Evolutionary conservation across 2,329 filamentous ascomycete genomes (phyloP), one percentile per base, ranked within the genome.

Genomic region (Magnaporthiopsis incrustans): DNA sequence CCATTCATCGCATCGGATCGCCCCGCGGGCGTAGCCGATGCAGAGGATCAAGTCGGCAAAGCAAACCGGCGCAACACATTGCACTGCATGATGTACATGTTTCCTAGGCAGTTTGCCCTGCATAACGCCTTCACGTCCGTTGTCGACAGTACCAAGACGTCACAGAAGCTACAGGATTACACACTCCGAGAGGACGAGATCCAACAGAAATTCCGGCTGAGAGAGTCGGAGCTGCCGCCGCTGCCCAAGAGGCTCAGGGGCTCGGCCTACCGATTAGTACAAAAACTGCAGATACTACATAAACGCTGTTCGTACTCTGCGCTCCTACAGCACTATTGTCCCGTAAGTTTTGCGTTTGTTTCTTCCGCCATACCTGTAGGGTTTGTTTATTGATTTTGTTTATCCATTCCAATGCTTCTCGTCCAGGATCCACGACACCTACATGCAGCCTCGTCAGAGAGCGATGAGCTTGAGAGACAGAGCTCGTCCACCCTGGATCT

Each of bases 81-180:
- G 14, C 90, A 89, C 69, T 76, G 96, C 26, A 85, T 97, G 84
- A 95, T 94, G 80, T 94, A 98, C 74, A 87, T 99, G 1, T 99
- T 99, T 69, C 95, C 95, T 38, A 83, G 89, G 14, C 93, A 98
- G 71, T 98, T 97, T 71, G 85, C 86, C 18, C 78, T 99, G 4
- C 92, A 96, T 72, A 99, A 98, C 74, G 92, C 89, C n/a, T 97
- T 98, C 72, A 92, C 87, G 0, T 90, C 87, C 6, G 77, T 79
- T 4, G 81, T 89, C 22, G 83, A 95, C 72, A 73, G 72, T 27
- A 82, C 77, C 61, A 84, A 90, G 70, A 94, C 89, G 0, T 79
- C 85, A 0, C 89, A 94, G 69, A 84, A 83, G 32, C 88, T 94
- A 71, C 90, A 91, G 71, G 92, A 97, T 73, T 96, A 97, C 72